Conservation (phyloP, 2,329 filamentous ascomycete genomes). For the Arthrobotrys sinensis region DNA sequence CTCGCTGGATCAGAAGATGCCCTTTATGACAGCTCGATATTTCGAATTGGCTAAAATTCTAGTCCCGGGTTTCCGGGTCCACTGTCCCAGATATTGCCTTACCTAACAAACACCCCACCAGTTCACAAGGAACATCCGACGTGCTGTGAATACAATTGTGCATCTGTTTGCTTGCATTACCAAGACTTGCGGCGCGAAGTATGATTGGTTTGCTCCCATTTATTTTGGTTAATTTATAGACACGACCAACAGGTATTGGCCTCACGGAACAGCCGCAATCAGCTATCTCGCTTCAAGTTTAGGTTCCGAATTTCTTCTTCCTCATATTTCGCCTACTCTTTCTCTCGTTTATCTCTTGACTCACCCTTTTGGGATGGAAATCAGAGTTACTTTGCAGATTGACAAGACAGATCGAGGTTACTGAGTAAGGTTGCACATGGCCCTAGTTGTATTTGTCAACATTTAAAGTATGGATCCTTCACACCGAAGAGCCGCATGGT, state of each 20-base stretch:
- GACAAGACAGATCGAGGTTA: conserved; percentile 34
- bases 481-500: conserved; percentile 55
- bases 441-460: conserved; percentile 57
- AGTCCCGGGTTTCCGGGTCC: conserved; percentile 54
- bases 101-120: conserved; percentile 25
- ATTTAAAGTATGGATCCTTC: conserved; percentile 52
- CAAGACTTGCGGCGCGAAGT: conserved; percentile 21
- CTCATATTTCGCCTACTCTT: conserved; percentile 39
- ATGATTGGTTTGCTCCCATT: conserved; percentile 16
- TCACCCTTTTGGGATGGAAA: conserved; percentile 28
- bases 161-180: conserved; percentile 29
- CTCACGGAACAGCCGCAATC: conserved; percentile 32
- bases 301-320: conserved; percentile 30
- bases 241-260: neutral
- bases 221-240: conserved; percentile 19
- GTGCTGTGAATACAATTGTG: conserved; percentile 41
- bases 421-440: conserved; percentile 52
- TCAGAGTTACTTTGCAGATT: conserved; percentile 32
- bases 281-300: conserved; percentile 20
- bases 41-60: conserved; percentile 22
- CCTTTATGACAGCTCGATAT: conserved; percentile 28
- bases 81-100: conserved; percentile 19
- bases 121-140: conserved; percentile 44
- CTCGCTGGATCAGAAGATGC: conserved; percentile 29
- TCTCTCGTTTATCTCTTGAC: conserved; percentile 39